Evolutionary conservation across 352 stramenopile genomes (phyloP).

Genomic region (Phytopythium sindhum): DNA sequence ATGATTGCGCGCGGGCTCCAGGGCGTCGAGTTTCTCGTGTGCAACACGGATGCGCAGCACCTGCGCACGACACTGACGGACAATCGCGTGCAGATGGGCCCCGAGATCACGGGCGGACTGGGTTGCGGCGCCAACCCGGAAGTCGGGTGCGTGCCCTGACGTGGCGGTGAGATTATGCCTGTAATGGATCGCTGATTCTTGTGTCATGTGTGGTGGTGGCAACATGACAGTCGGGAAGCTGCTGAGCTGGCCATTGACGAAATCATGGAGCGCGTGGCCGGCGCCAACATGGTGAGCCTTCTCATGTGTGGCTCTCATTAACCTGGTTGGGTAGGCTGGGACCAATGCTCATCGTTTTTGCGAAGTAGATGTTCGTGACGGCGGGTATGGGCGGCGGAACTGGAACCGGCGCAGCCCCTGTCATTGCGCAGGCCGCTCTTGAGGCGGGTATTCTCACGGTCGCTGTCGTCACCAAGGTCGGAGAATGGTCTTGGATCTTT

Average conservation of each 20-base stretch:
- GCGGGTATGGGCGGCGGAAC: slow-evolving; percentile 84
- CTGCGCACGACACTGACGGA: slow-evolving; percentile 88
- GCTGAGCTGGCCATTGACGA: slow-evolving; percentile 77
- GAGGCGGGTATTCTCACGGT: slow-evolving; percentile 84
- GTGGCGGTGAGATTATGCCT: background rate
- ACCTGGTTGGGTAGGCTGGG: background rate
- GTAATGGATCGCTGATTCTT: background rate
- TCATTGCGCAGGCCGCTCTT: slow-evolving; percentile 80
- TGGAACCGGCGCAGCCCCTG: slow-evolving; percentile 74
- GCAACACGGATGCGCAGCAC: slow-evolving; percentile 91
- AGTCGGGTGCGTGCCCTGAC: slow-evolving; percentile 38
- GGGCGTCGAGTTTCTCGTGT: slow-evolving; percentile 87
- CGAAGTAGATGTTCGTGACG: slow-evolving; percentile 81
- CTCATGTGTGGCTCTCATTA: background rate
- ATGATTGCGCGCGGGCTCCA: slow-evolving; percentile 84
- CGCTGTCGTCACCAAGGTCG: slow-evolving; percentile 83
- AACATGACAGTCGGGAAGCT: slow-evolving; percentile 47
- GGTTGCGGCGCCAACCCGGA: slow-evolving; percentile 82
- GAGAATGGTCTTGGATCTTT: background rate
- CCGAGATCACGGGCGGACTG: slow-evolving; percentile 79
- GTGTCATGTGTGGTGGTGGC: background rate
- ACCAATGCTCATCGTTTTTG: background rate
- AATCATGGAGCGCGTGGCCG: slow-evolving; percentile 82
- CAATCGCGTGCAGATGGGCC: slow-evolving; percentile 89
- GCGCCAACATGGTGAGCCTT: slow-evolving; percentile 75